A percentile compares a stretch with the other conserved stretches of the same genome.
Evolutionary conservation across 257 asterid species (phyloP).

Genomic region (Paulownia fortunei): DNA sequence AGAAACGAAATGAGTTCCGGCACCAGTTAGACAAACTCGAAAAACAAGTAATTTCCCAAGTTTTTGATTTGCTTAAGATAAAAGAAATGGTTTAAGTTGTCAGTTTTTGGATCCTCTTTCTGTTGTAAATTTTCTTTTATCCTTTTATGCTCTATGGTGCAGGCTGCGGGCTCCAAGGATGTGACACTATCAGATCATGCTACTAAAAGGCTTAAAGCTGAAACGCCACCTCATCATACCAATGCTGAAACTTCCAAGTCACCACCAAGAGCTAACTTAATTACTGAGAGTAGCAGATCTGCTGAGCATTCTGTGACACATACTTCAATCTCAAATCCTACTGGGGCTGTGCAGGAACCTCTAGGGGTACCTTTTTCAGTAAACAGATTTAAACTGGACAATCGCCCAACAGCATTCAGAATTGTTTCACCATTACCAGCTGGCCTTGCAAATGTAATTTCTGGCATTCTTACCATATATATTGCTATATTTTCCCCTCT

Average conservation of each 20-base stretch:
- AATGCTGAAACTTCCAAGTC: conserved; percentile 55
- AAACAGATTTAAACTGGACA: conserved; percentile 90
- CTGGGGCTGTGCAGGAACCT: conserved; percentile 45
- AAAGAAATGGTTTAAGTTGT: not conserved
- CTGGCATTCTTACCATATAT: conserved; percentile 3
- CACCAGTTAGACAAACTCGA: conserved; percentile 75
- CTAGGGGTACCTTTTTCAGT: conserved; percentile 55
- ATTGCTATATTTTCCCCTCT: not conserved
- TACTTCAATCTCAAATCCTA: conserved; percentile 46
- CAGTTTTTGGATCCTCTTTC: not conserved
- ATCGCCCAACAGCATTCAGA: conserved; percentile 89
- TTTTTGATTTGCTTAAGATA: conserved; percentile 23
- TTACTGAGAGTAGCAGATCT: conserved; percentile 40
- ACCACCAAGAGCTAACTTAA: conserved; percentile 43
- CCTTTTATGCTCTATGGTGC: conserved; percentile 32
- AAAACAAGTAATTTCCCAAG: conserved; percentile 69
- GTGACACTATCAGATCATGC: conserved; percentile 50
- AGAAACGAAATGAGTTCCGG: conserved; percentile 82
- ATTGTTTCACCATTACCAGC: conserved; percentile 79
- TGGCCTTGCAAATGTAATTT: conserved; percentile 76
- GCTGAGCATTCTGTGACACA: conserved; percentile 41
- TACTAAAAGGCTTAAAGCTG: conserved; percentile 51
- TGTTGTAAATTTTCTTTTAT: too few species aligned
- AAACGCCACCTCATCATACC: conserved; percentile 44
- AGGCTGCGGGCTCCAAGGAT: conserved; percentile 72